Base-by-base conservation (phyloP, 352 stramenopile species). In the Phytophthora megakarya region DNA sequence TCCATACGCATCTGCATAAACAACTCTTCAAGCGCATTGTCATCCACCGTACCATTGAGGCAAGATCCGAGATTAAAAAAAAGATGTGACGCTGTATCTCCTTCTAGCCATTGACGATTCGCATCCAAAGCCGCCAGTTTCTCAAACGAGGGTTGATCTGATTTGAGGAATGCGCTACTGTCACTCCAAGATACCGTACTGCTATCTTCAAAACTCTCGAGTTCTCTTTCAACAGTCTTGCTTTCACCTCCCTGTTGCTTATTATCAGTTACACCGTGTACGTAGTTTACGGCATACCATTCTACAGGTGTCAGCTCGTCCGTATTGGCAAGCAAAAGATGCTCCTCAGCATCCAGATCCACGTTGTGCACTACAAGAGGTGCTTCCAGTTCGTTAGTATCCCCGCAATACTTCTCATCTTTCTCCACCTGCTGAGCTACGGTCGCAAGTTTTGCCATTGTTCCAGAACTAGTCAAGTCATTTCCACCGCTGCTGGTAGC, bases 201-300 rank as follows among this genome's bases (percentile, higher is more conserved):
- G 22, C 75, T 62, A 37, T 77, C 70, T 44, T 77, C 47, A 23
- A 38, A 8, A 25, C 5, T 58, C 10, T 57, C 46, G 25, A 33
- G 30, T 7, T 57, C 54, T 37, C 49, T 50, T 51, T 64, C 65
- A 21, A 69, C 53, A 22, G 32, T 43, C 18, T 64, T 69, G 13
- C 25, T n/a, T 32, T 72, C 55, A 13, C 46, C 38, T 35, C 15
- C 40, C 12, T 58, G 33, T 40, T 56, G 74, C 53, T 89, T 89
- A 32, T 86, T 84, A 22, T 90, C 76, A n/a, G 75, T 89, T 13
- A 82, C 62, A 1, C 52, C 62, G 23, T 93, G 76, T 0, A 95
- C 75, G 35, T 82, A 92, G 48, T 90, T 87, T 18, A 95, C 86
- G 1, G 86, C 84, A 42, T 92, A 93, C 86, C 86, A 95, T 66